Evolutionary conservation across 208 protist genomes (phyloP).

Genomic region (Acanthamoeba quina): DNA sequence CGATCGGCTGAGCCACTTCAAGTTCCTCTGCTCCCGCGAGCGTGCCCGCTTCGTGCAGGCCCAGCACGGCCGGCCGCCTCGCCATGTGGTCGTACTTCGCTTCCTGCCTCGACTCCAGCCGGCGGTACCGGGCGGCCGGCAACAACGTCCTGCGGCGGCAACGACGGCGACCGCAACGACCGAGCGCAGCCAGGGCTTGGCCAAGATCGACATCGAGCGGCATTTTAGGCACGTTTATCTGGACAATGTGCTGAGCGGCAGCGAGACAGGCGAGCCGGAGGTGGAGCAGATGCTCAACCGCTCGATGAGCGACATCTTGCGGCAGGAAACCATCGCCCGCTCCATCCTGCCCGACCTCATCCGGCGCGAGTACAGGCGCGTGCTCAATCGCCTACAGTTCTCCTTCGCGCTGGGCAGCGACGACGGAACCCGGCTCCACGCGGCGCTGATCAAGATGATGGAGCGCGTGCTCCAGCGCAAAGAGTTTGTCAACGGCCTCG

Average conservation of each 20-base stretch:
- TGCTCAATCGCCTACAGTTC: constrained; percentile 35
- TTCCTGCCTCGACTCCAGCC: constrained; percentile 13
- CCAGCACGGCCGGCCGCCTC: neutral
- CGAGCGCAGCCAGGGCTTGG: neutral
- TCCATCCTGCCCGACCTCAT: constrained; percentile 28
- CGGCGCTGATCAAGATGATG: constrained; percentile 16
- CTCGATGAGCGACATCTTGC: constrained; percentile 33
- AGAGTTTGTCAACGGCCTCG: constrained; percentile 5
- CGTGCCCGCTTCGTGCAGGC: neutral
- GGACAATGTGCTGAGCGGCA: constrained; percentile 55
- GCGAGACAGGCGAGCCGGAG: constrained; percentile 45
- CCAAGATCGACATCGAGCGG: constrained; percentile 34
- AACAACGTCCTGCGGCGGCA: neutral
- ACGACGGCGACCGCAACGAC: neutral
- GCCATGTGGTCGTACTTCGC: neutral
- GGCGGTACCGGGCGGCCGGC: neutral
- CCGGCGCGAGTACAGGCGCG: neutral
- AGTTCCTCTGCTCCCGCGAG: constrained; percentile 51
- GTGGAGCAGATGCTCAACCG: constrained; percentile 30
- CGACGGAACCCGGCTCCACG: neutral
- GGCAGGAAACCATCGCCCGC: neutral
- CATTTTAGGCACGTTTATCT: constrained; percentile 35
- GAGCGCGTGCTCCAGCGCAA: neutral
- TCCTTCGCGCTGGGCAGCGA: neutral
- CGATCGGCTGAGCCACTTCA: constrained; percentile 61